Conservation (phyloP, 305 asterid genomes). For the Lippia alba region DNA sequence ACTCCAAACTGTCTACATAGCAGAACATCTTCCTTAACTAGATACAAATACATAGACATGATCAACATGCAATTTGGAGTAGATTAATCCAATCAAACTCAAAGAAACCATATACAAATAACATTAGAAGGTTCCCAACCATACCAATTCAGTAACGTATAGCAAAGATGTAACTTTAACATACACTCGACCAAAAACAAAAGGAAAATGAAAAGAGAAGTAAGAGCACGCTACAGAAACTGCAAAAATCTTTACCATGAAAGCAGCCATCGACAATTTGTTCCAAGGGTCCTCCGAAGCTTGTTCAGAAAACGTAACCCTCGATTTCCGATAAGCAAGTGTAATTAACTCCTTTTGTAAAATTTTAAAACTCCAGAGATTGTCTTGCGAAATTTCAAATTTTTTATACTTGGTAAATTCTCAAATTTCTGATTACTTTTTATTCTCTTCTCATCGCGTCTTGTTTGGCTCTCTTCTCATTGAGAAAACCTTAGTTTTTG, state of each 20-base stretch:
- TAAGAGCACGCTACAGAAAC: background rate
- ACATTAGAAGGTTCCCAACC: constrained; percentile 3
- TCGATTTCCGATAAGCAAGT: too few species aligned
- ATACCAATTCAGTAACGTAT: background rate
- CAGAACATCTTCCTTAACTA: constrained; percentile 19
- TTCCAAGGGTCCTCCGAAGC: too few species aligned
- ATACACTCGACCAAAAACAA: background rate
- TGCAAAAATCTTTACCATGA: constrained; percentile 51
- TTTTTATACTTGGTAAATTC: too few species aligned
- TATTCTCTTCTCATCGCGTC: too few species aligned
- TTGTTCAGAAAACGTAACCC: too few species aligned
- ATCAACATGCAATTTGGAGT: background rate
- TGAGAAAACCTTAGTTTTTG: too few species aligned
- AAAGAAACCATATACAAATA: constrained; percentile 10
- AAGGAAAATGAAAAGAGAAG: too few species aligned
- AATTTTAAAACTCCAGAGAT: too few species aligned
- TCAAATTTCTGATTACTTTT: too few species aligned
- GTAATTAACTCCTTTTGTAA: too few species aligned
- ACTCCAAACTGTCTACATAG: background rate
- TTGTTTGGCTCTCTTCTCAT: too few species aligned
- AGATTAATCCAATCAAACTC: constrained; percentile 9
- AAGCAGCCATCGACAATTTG: constrained; percentile 48
- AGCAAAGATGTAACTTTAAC: constrained; percentile 8
- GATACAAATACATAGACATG: background rate
- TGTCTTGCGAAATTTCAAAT: too few species aligned